Conservation (phyloP, 805 yeast species). For the Tetrapisispora namnaoensis region DNA sequence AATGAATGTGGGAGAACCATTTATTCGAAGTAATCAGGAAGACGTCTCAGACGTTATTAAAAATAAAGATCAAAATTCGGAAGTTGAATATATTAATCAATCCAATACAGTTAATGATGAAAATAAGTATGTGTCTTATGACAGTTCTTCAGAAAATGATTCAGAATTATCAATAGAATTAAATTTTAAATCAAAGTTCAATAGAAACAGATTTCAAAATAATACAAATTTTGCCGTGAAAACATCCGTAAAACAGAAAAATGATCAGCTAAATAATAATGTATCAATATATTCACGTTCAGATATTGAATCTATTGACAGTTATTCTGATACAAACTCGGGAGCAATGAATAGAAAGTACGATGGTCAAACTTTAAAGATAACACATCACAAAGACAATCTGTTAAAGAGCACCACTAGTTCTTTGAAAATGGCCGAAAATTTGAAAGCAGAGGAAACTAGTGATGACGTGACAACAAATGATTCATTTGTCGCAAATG, state of each 20-base stretch:
- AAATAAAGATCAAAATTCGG: neutral
- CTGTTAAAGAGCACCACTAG: constrained; percentile 3
- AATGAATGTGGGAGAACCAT: neutral
- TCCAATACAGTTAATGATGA: neutral
- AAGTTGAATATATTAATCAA: neutral
- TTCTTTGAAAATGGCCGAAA: neutral
- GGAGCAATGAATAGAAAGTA: neutral
- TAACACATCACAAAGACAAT: constrained; percentile 11
- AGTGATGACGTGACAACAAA: neutral
- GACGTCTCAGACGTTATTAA: neutral
- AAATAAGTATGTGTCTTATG: neutral
- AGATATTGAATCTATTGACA: constrained; percentile 19
- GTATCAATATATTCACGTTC: constrained; percentile 11
- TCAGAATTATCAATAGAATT: constrained; percentile 2
- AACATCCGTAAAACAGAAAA: neutral
- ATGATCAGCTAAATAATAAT: neutral
- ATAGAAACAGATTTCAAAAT: neutral
- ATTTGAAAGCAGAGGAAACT: neutral
- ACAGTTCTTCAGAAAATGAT: constrained; percentile 1
- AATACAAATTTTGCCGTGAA: neutral
- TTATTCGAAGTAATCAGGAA: neutral
- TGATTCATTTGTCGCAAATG: constrained; percentile 3
- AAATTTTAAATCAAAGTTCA: constrained; percentile 4
- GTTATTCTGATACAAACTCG: constrained; percentile 6
- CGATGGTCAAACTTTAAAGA: constrained; percentile 11